A percentile compares a stretch with the other conserved stretches of the same genome.
Evolutionary conservation across 768 basidiomycete genomes (phyloP).

Genomic region (Crassisporium funariophilum): DNA sequence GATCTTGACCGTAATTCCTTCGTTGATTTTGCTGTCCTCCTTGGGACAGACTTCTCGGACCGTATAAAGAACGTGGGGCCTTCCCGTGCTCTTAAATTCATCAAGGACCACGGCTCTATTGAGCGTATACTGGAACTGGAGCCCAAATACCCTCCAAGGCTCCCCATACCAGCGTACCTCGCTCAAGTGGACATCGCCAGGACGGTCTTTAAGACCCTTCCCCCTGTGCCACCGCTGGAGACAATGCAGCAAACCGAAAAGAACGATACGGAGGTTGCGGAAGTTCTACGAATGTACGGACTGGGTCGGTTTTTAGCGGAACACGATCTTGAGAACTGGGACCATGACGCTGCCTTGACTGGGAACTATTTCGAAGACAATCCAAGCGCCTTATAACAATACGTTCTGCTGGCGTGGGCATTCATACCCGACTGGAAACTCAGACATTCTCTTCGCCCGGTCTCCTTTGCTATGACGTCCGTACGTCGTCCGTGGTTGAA

Average conservation of each 20-base stretch:
- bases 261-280: constrained; percentile 44
- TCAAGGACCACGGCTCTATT: constrained; percentile 70
- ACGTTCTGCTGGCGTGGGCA: neutral
- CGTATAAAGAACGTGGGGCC: constrained; percentile 86
- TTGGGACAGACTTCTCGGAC: constrained; percentile 90
- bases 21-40: constrained; percentile 83
- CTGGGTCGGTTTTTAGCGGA: constrained; percentile 43
- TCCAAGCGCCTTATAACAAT: constrained; percentile 37
- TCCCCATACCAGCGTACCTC: constrained; percentile 56
- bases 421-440: neutral
- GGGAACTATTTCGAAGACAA: constrained; percentile 73
- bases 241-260: constrained; percentile 35
- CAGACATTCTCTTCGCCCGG: too few species aligned
- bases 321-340: constrained; percentile 36
- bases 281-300: constrained; percentile 51
- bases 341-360: constrained; percentile 45
- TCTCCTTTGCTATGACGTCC: too few species aligned
- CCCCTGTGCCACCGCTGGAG: constrained; percentile 51
- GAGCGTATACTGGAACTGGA: constrained; percentile 56
- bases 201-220: constrained; percentile 63
- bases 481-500: too few species aligned
- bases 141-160: constrained; percentile 52
- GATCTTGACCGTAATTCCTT: constrained; percentile 58
- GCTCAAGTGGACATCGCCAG: constrained; percentile 65
- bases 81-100: constrained; percentile 71